Base-by-base conservation (phyloP, 2,329 filamentous ascomycete species). In the Coniochaeta sp. region DNA sequence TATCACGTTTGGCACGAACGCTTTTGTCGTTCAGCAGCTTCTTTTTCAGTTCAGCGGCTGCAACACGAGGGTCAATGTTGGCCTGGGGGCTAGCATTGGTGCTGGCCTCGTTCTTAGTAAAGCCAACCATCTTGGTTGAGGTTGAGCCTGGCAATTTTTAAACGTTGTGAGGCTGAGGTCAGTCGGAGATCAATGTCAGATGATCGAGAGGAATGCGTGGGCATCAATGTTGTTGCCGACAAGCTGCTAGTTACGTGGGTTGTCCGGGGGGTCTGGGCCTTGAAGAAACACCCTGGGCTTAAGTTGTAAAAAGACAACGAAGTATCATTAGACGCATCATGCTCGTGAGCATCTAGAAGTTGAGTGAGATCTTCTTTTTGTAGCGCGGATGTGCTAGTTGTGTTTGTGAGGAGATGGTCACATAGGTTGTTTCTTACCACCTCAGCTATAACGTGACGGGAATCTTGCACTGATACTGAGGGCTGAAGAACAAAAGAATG, bases 21-120 rank as follows among this genome's bases (percentile, higher is more conserved):
- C 9, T 44, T 26, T 44, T 58, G 43, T 63, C 61, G 16, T 50
- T 59, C 12, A 67, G 57, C 1, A 69, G 61, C 54, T 63, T 67
- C 57, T 67, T 61, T 59, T 64, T 68, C 6, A 69, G 62, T 52
- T 66, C 63, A 4, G 67, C 66, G 6, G 66, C 54, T 17, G 19
- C n/a, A 31, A 57, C 62, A 19, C 63, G 63, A 12, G 65, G 64
- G 56, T 63, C 65, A n/a, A 66, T 62, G 5, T 44, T 58, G 2
- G 64, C 43, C 28, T 58, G 61, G 31, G 40, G 11, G 12, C 34
- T 36, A 3, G 34, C 34, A 3, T 6, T 36, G 34, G 34, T 12
- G 34, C 34, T 36, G 34, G 22, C 43, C 19, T 31, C 22, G 12
- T 31, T 31, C 22, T 28, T 52, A 14, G 47, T 1, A 2, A 6